These are phyloP conservation scores for Excoecaria cochinchinensis DNA, from an alignment of 345 rosid genomes.

Conservation along the genomic window DNA sequence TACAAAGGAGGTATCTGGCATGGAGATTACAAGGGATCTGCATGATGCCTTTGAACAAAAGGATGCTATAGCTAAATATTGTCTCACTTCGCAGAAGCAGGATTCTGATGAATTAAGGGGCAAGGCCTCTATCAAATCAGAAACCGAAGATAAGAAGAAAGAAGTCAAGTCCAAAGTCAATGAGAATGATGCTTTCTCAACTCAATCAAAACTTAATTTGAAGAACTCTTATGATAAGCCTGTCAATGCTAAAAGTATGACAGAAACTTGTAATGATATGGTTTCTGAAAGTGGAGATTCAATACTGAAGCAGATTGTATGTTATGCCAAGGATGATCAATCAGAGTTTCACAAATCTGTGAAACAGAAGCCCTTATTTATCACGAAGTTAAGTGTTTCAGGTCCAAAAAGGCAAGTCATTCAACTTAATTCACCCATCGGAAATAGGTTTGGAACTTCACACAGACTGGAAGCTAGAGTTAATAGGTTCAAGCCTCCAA, in stretches of 20 bases:
- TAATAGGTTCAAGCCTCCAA: conserved; percentile 82
- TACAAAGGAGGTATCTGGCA: conserved; percentile 32
- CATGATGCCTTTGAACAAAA: conserved; percentile 21
- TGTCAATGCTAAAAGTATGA: conserved; percentile 27
- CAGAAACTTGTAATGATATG: conserved; percentile 30
- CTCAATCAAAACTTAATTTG: conserved; percentile 28
- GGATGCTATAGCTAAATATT: conserved; percentile 32
- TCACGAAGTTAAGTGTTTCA: conserved; percentile 46
- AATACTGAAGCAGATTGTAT: conserved; percentile 52
- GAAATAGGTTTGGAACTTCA: conserved; percentile 48
- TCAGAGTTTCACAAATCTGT: conserved; percentile 46
- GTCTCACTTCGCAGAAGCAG: conserved; percentile 35
- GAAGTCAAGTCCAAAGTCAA: conserved; percentile 36
- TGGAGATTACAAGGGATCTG: conserved; percentile 37
- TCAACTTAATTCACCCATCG: conserved; percentile 74
- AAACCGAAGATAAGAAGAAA: conserved; percentile 37
- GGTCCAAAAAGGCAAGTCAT: conserved; percentile 86
- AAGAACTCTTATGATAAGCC: conserved; percentile 37
- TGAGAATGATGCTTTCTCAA: conserved; percentile 27
- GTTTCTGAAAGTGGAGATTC: conserved; percentile 37
- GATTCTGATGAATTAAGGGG: conserved; percentile 30
- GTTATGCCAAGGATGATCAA: conserved; percentile 44
- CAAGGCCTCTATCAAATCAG: conserved; percentile 26
- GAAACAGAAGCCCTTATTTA: conserved; percentile 38
- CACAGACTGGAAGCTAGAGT: conserved; percentile 52